Evolutionary conservation across 176 grass and related monocot species (phyloP).

Genomic region (Calamus simplicifolius): DNA sequence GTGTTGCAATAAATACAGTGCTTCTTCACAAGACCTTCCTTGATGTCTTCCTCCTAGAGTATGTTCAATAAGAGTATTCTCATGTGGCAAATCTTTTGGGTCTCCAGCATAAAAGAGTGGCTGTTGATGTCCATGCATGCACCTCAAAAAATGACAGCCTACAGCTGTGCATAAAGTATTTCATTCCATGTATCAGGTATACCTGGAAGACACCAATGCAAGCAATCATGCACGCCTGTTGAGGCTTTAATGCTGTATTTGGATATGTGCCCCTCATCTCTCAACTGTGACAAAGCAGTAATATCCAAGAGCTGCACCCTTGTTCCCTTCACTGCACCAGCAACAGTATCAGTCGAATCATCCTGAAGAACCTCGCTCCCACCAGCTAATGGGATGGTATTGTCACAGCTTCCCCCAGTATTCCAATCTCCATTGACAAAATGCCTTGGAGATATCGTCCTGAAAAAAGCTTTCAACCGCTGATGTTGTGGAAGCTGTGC

Average conservation of each 20-base stretch:
- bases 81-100: too few relatives aligned
- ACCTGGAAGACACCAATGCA: conserved; percentile 97
- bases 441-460: conserved; percentile 88
- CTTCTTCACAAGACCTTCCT: too few relatives aligned
- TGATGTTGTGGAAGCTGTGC: conserved; percentile 38
- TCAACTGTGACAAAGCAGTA: conserved; percentile 63
- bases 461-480: conserved; percentile 63
- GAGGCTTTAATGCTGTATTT: conserved; percentile 54
- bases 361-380: conserved; percentile 68
- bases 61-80: too few relatives aligned
- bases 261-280: conserved; percentile 89
- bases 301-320: conserved; percentile 78
- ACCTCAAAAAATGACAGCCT: conserved; percentile 1
- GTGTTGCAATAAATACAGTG: too few relatives aligned
- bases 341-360: conserved; percentile 50
- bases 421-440: conserved; percentile 98
- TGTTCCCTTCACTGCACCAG: conserved; percentile 59
- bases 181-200: conserved; percentile 96
- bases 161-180: conserved; percentile 85
- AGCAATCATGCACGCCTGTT: conserved; percentile 66
- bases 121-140: too few relatives aligned
- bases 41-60: too few relatives aligned
- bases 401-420: conserved; percentile 87
- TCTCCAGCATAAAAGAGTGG: too few relatives aligned
- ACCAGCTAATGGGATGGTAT: conserved; percentile 48